Conservation (phyloP, 2,329 filamentous ascomycete genomes). For the Pseudogymnoascus sp. region DNA sequence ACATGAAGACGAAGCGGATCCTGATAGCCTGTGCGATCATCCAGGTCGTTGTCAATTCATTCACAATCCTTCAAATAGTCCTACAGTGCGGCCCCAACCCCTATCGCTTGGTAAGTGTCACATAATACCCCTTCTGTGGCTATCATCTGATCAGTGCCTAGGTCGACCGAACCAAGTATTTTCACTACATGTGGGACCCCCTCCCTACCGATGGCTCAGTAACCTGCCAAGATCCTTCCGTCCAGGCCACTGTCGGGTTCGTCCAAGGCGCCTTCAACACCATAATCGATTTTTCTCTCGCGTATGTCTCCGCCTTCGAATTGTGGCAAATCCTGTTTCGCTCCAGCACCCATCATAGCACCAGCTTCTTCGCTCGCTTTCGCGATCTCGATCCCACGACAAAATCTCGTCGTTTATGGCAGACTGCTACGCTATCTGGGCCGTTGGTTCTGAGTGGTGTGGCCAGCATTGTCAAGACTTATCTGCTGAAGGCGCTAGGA, state of each 20-base stretch:
- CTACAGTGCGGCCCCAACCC: constrained; percentile 32
- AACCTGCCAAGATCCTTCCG: constrained; percentile 27
- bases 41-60: constrained; percentile 29
- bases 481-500: constrained; percentile 30
- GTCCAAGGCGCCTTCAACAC: constrained; percentile 33
- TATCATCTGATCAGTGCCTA: not conserved
- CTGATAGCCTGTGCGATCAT: constrained; percentile 29
- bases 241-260: constrained; percentile 31
- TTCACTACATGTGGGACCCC: constrained; percentile 34
- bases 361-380: constrained; percentile 26
- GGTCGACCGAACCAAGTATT: constrained; percentile 27
- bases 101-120: constrained; percentile 22
- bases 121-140: not conserved
- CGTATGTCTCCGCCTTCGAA: constrained; percentile 28
- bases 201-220: constrained; percentile 30
- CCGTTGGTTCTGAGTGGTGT: constrained; percentile 30
- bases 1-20: constrained; percentile 25
- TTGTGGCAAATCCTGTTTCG: constrained; percentile 32
- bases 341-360: constrained; percentile 22
- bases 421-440: constrained; percentile 29
- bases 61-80: constrained; percentile 31
- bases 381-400: constrained; percentile 26
- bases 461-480: constrained; percentile 33
- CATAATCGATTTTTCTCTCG: constrained; percentile 30
- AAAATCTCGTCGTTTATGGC: constrained; percentile 30